These are phyloP conservation scores for Suillus hirtellus DNA, from an alignment of 768 basidiomycete genomes.

Conservation along the genomic window DNA sequence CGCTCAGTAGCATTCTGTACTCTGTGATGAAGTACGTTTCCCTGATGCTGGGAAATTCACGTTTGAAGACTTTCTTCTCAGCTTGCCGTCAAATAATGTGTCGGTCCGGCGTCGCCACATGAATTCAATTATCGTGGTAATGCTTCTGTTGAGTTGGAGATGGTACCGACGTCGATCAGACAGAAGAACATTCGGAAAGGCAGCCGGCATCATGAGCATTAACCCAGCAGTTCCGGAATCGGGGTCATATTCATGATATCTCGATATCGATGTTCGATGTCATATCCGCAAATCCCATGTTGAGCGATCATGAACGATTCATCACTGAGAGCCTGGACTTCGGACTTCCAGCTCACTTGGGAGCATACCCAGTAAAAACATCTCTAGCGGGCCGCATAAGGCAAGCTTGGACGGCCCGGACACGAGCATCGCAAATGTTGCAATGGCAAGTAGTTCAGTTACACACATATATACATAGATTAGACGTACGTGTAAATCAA, in stretches of 20 bases:
- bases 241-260: not conserved
- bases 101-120: not conserved
- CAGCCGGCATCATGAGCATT: not conserved
- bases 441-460: not conserved
- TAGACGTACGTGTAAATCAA: slow-evolving; percentile 9
- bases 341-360: not conserved
- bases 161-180: not conserved
- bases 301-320: not conserved
- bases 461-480: not conserved
- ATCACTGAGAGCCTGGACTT: not conserved
- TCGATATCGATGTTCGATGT: not conserved
- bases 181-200: not conserved
- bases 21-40: too few relatives aligned
- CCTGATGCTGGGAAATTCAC: too few relatives aligned
- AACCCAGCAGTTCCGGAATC: not conserved
- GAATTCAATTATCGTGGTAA: not conserved
- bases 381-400: not conserved
- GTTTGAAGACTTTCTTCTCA: not conserved
- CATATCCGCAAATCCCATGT: not conserved
- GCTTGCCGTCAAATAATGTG: not conserved
- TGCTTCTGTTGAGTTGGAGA: not conserved
- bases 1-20: too few relatives aligned
- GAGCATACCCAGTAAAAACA: not conserved
- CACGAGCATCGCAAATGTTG: not conserved
- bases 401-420: not conserved